Evolutionary conservation across 805 yeast genomes (phyloP).

Genomic region (Candida loeiensis): DNA sequence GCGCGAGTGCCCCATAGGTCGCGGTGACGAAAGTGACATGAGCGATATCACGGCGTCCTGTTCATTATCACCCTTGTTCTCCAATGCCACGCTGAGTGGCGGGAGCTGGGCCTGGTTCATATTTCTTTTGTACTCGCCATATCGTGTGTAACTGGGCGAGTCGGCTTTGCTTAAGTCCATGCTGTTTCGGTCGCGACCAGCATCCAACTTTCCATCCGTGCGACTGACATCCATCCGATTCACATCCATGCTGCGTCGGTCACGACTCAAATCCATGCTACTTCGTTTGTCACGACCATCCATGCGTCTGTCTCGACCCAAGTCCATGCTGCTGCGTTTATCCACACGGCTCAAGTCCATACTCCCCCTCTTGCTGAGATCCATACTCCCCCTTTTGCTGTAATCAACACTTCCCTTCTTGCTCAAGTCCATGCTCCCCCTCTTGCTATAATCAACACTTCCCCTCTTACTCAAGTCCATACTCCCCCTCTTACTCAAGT

Average conservation of each 20-base stretch:
- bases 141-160: conserved; percentile 1
- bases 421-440: conserved; percentile 7
- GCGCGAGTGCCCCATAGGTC: conserved; percentile 18
- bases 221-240: background rate
- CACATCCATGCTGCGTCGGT: background rate
- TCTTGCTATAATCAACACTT: background rate
- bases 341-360: conserved; percentile 5
- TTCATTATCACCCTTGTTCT: conserved; percentile 30
- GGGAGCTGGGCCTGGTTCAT: conserved; percentile 19
- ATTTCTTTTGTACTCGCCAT: conserved; percentile 3
- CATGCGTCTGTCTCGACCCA: background rate
- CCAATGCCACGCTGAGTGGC: conserved; percentile 27
- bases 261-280: background rate
- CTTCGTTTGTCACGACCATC: background rate
- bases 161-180: background rate
- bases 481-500: conserved; percentile 7
- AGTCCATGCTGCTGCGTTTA: conserved; percentile 5
- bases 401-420: conserved; percentile 4
- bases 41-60: conserved; percentile 55
- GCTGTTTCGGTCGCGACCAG: background rate
- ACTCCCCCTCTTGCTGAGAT: conserved; percentile 5
- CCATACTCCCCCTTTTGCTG: conserved; percentile 5
- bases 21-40: conserved; percentile 54
- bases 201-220: background rate
- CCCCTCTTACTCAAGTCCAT: conserved; percentile 6